Percentiles rank a stretch among this genome's conserved stretches.
Evolutionary conservation across 495 filamentous ascomycete species (phyloP).

Genomic region (Penicillium goetzii): DNA sequence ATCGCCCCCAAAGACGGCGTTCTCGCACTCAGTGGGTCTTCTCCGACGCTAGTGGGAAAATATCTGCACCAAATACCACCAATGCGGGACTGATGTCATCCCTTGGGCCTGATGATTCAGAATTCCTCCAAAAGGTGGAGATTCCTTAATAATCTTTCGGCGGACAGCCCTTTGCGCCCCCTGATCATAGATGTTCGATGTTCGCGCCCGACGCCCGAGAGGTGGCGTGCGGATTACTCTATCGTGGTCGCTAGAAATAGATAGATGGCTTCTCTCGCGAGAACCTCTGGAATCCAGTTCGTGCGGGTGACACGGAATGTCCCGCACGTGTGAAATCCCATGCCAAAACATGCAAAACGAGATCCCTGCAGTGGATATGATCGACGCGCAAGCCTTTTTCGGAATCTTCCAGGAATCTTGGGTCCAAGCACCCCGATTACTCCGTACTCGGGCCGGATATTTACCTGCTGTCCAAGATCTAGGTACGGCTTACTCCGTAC

Average conservation of each 20-base stretch:
- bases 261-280: neutral
- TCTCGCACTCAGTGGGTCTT: slow-evolving; percentile 4
- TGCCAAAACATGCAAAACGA: neutral
- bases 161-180: neutral
- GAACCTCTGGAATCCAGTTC: slow-evolving; percentile 6
- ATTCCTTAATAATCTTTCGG: neutral
- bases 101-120: slow-evolving; percentile 1
- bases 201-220: too few relatives aligned
- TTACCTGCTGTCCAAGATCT: neutral
- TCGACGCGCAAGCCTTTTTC: slow-evolving; percentile 11
- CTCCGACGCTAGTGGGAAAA: slow-evolving; percentile 15
- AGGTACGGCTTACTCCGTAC: neutral
- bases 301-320: neutral
- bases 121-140: neutral
- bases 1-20: slow-evolving; percentile 4
- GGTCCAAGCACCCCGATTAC: slow-evolving; percentile 10
- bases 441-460: slow-evolving; percentile 7
- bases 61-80: slow-evolving; percentile 8
- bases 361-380: neutral
- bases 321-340: neutral
- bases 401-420: slow-evolving; percentile 16
- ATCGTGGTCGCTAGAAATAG: neutral
- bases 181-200: neutral
- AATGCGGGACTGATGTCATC: slow-evolving; percentile 21
- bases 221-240: neutral